phyloP scores from a whole-genome alignment of 73 alveolate species.

The Durusdinium trenchii region DNA sequence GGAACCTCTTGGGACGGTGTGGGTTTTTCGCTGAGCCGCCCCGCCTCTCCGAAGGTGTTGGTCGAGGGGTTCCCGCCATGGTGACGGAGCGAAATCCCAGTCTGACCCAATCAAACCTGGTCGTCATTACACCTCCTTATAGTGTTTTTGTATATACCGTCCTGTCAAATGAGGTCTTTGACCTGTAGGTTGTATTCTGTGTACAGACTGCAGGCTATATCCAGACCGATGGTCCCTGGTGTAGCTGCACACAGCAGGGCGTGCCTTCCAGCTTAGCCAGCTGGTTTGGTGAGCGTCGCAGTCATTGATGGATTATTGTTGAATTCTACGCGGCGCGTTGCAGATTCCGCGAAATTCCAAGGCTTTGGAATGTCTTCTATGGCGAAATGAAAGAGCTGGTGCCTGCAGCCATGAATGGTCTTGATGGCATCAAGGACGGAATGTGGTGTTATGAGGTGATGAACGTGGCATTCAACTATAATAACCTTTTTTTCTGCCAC shows the following conservation, averaged over 20 bases:
- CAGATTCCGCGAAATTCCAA: neutral
- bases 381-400: conserved; percentile 57
- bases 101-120: no score
- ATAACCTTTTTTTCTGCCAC: neutral
- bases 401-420: conserved; percentile 93
- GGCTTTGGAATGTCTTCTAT: conserved; percentile 39
- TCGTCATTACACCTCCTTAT: no score
- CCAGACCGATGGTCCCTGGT: neutral
- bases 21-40: no score
- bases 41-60: no score
- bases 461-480: neutral
- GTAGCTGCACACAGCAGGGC: neutral
- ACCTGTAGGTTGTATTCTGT: no score
- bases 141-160: no score
- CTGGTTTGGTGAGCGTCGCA: neutral
- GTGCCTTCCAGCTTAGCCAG: neutral
- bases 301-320: neutral
- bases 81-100: no score
- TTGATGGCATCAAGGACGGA: conserved; percentile 89
- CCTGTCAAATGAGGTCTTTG: no score
- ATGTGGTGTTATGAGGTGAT: no score
- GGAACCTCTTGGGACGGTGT: no score
- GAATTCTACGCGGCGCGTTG: neutral
- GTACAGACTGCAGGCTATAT: no score
- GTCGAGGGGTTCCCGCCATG: no score